Percentiles rank a stretch among this genome's conserved stretches.
Evolutionary conservation across 441 rosid genomes (phyloP).

Genomic region (Capsella rubella): DNA sequence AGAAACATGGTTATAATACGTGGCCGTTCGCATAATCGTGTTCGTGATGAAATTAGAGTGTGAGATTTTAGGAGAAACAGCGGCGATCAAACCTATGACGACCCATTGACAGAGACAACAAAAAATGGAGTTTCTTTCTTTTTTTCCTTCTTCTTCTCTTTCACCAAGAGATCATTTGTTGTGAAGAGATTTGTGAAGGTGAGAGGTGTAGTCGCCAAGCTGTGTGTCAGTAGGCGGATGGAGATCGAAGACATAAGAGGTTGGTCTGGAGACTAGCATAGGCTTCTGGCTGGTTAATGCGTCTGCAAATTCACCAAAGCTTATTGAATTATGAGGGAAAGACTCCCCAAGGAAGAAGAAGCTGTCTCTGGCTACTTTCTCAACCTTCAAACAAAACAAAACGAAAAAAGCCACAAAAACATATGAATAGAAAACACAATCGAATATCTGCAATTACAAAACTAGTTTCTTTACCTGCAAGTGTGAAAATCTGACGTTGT

Average conservation of each 20-base stretch:
- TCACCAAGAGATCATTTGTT: too few species aligned
- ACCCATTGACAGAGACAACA: background rate
- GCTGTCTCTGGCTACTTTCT: slow-evolving; percentile 77
- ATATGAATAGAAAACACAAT: slow-evolving; percentile 12
- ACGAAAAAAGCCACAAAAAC: background rate
- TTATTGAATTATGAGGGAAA: slow-evolving; percentile 69
- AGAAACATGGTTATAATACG: background rate
- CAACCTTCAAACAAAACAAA: slow-evolving; percentile 56
- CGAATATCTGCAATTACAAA: background rate
- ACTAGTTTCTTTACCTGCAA: slow-evolving; percentile 57
- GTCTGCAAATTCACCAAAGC: slow-evolving; percentile 68
- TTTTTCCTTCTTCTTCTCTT: too few species aligned
- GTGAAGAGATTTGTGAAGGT: too few species aligned
- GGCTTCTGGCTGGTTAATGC: slow-evolving; percentile 51
- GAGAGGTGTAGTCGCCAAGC: slow-evolving; percentile 56
- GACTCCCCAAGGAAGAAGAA: slow-evolving; percentile 82
- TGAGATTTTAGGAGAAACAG: background rate
- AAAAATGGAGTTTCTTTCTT: background rate
- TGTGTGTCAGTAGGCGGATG: slow-evolving; percentile 65
- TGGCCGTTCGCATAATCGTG: slow-evolving; percentile 14
- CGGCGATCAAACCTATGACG: background rate
- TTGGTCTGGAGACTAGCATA: slow-evolving; percentile 64
- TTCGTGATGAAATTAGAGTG: background rate
- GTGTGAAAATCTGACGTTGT: slow-evolving; percentile 77
- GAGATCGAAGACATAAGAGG: slow-evolving; percentile 74